Evolutionary conservation across 1,284 basidiomycete genomes (phyloP).

Genomic region (Leccinum proliferum): DNA sequence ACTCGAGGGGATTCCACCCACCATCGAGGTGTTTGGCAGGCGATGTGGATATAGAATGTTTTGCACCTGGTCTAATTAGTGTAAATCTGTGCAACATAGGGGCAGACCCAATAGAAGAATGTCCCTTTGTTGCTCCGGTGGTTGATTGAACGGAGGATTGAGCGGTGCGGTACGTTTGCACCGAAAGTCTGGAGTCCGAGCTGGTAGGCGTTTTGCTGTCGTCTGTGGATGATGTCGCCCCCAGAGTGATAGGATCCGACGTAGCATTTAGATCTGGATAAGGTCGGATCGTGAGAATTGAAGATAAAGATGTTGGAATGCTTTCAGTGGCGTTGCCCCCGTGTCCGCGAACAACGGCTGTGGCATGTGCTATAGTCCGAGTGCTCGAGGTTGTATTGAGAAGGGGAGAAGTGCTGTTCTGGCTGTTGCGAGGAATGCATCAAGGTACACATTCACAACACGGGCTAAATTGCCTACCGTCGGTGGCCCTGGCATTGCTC

Average conservation of each 20-base stretch:
- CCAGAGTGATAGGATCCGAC: conserved; percentile 30
- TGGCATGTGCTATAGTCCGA: conserved; percentile 54
- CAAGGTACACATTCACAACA: conserved; percentile 9
- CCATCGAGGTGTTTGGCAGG: conserved; percentile 31
- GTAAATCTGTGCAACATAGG: conserved; percentile 80
- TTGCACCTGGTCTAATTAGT: conserved; percentile 70
- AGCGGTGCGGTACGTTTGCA: conserved; percentile 66
- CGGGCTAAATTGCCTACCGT: conserved; percentile 27
- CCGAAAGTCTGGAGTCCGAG: conserved; percentile 48
- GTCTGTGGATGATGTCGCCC: conserved; percentile 25
- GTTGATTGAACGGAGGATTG: conserved; percentile 49
- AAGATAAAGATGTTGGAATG: conserved; percentile 57
- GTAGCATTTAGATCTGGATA: conserved; percentile 43
- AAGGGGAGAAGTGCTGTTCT: conserved; percentile 49
- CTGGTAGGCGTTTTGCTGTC: conserved; percentile 23
- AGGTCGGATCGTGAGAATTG: conserved; percentile 66
- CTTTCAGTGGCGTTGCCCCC: conserved; percentile 35
- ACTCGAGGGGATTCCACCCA: conserved; percentile 70
- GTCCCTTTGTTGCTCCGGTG: conserved; percentile 65
- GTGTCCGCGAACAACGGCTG: conserved; percentile 53
- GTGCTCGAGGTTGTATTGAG: conserved; percentile 40
- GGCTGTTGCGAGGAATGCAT: conserved; percentile 26
- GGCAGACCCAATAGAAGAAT: conserved; percentile 54
- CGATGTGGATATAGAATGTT: conserved; percentile 34
- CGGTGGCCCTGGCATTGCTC: conserved; percentile 35